Evolutionary conservation across 2,329 filamentous ascomycete species (phyloP).

Genomic region (Aspergillus niger): DNA sequence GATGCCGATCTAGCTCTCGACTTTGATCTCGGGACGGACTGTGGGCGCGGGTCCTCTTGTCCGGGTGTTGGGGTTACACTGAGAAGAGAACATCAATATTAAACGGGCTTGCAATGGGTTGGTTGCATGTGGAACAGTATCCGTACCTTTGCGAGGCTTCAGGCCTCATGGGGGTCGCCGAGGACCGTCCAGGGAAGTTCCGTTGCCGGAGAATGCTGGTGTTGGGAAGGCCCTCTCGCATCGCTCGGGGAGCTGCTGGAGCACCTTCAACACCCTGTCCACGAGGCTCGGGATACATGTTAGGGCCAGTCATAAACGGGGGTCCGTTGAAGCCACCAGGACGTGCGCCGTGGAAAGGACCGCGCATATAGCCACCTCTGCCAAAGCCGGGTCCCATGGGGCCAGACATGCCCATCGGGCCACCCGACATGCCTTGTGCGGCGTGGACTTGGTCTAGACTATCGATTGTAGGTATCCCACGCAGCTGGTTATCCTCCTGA

Average conservation of each 20-base stretch:
- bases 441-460: slow-evolving; percentile 31
- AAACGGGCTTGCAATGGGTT: slow-evolving; percentile 6
- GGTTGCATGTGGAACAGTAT: background rate
- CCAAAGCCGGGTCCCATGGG: slow-evolving; percentile 37
- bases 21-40: slow-evolving; percentile 30
- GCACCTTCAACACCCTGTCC: slow-evolving; percentile 68
- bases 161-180: slow-evolving; percentile 21
- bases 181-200: slow-evolving; percentile 46
- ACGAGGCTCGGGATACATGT: slow-evolving; percentile 41
- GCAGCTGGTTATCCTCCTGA: slow-evolving; percentile 26
- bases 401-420: slow-evolving; percentile 30
- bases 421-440: slow-evolving; percentile 31
- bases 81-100: slow-evolving; percentile 15
- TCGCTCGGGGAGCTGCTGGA: slow-evolving; percentile 89
- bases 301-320: slow-evolving; percentile 31
- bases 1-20: slow-evolving; percentile 32
- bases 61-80: slow-evolving; percentile 36
- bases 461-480: slow-evolving; percentile 36
- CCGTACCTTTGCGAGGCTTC: slow-evolving; percentile 36
- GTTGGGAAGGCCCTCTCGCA: slow-evolving; percentile 85
- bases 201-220: slow-evolving; percentile 70
- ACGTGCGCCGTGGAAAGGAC: slow-evolving; percentile 48
- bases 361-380: slow-evolving; percentile 48
- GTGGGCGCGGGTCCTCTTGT: slow-evolving; percentile 35
- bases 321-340: slow-evolving; percentile 36